Evolutionary conservation across 805 yeast genomes (phyloP).

Genomic region (Candida germanica): DNA sequence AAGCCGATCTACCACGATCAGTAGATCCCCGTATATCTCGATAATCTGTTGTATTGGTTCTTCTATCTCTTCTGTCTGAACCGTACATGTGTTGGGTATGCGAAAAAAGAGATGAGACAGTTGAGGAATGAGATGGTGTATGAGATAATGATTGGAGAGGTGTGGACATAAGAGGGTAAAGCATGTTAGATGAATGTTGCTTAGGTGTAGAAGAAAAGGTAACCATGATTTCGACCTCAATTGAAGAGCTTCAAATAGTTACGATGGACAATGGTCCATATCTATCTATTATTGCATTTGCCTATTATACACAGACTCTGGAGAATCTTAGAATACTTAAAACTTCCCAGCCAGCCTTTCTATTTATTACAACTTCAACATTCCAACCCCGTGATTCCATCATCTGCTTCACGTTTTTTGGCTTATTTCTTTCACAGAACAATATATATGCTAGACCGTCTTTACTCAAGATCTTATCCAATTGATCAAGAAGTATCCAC

Average conservation of each 20-base stretch:
- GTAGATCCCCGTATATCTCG: not conserved
- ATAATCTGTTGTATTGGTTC: not conserved
- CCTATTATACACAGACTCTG: too few species aligned
- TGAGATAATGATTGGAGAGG: too few species aligned
- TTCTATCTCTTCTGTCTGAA: too few species aligned
- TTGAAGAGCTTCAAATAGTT: too few species aligned
- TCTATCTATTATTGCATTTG: not conserved
- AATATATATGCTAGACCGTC: conserved; percentile 80
- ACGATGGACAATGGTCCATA: not conserved
- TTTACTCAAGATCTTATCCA: conserved; percentile 51
- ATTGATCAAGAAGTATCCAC: conserved; percentile 50
- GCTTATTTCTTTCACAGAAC: conserved; percentile 89
- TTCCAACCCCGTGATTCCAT: conserved; percentile 55
- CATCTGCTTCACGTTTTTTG: conserved; percentile 50
- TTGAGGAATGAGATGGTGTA: too few species aligned
- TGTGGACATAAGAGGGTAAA: too few species aligned
- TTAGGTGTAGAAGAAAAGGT: too few species aligned
- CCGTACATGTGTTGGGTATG: too few species aligned
- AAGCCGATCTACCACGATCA: conserved; percentile 3
- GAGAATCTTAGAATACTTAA: conserved; percentile 71
- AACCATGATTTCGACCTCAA: too few species aligned
- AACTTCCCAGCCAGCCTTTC: conserved; percentile 97
- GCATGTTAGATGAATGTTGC: too few species aligned
- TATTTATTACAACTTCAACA: conserved; percentile 48
- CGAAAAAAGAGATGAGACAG: too few species aligned